Evolutionary conservation across 2,329 filamentous ascomycete genomes (phyloP), one percentile per base, ranked within the genome.

Genomic region (Xylariomycetidae sp.): DNA sequence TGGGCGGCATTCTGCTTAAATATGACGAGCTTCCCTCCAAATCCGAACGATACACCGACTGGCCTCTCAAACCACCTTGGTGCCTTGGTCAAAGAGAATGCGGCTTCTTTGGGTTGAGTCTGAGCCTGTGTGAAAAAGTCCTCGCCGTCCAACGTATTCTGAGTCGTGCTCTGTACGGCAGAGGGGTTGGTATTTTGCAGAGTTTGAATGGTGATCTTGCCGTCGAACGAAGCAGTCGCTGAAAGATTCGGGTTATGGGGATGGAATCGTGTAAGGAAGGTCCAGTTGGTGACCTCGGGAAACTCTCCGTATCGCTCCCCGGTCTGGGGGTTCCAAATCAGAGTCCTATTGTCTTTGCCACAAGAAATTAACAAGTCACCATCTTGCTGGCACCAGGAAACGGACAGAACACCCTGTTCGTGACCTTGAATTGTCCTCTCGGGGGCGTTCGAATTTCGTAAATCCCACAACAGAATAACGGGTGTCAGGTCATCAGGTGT

Each of bases 241-340:
- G 90, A 87, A 37, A 98, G 71, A 55, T 82, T 86, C 9, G 92
- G 90, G 60, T 98, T 95, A 48, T 86, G 81, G 18, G 92, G 92
- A 59, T 95, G 89, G 74, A 94, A 97, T 42, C 83, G 78, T 5
- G 92, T 95, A 57, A 90, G 82, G 69, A 98, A 98, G 5, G 89
- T 95, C 90, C 92, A 98, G 62, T 97, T 98, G n/a, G 90, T 96
- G 34, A 94, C 89, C 51, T 96, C 88, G 4, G 90, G 89, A 55
- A 97, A 90, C 62, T 97, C 90, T 45, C 94, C 92, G 44, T 88
- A 84, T 10, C 77, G 72, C 56, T 92, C 80, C 33, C 90, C 90
- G 3, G 85, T 95, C 53, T 92, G 85, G 2, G 92, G 88, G 61
- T 97, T 97, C 92, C 94, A 98, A 41, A 92, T 81, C 40, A 98